A percentile compares a stretch with the other conserved stretches of the same genome.
These are phyloP conservation scores for Picea abies DNA, from an alignment of 83 land plant species.

Conservation along the genomic window DNA sequence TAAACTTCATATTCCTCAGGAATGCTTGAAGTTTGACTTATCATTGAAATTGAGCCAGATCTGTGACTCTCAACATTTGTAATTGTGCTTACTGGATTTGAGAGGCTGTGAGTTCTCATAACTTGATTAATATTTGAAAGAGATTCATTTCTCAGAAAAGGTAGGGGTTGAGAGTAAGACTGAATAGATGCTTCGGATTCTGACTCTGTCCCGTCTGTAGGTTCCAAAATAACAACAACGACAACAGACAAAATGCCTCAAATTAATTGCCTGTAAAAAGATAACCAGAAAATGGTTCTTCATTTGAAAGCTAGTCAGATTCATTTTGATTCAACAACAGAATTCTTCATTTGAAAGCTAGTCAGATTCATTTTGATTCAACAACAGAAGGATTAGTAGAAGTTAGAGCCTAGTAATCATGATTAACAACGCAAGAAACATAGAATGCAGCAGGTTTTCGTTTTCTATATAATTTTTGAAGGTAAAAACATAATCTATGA, in stretches of 20 bases:
- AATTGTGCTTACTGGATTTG: background rate
- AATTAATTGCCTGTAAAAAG: background rate
- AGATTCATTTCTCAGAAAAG: slow-evolving; percentile 9
- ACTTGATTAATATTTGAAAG: slow-evolving; percentile 6
- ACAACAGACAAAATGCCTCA: background rate
- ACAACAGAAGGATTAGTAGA: background rate
- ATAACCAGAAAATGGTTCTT: background rate
- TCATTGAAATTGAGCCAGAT: background rate
- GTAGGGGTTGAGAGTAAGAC: background rate
- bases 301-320: no score
- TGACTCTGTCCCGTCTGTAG: background rate
- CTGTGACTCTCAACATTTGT: background rate
- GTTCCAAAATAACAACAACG: background rate
- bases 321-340: no score
- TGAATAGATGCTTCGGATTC: background rate
- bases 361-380: background rate
- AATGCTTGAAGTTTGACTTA: background rate
- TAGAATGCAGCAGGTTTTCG: background rate
- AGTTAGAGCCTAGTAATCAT: no score
- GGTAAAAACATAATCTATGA: background rate
- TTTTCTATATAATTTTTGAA: background rate
- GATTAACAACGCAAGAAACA: background rate
- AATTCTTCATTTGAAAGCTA: no score
- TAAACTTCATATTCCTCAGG: background rate
- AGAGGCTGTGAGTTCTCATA: background rate